Evolutionary conservation across 805 yeast genomes (phyloP), one percentile per base, ranked within the genome.

Genomic region (Pichia scutulata): DNA sequence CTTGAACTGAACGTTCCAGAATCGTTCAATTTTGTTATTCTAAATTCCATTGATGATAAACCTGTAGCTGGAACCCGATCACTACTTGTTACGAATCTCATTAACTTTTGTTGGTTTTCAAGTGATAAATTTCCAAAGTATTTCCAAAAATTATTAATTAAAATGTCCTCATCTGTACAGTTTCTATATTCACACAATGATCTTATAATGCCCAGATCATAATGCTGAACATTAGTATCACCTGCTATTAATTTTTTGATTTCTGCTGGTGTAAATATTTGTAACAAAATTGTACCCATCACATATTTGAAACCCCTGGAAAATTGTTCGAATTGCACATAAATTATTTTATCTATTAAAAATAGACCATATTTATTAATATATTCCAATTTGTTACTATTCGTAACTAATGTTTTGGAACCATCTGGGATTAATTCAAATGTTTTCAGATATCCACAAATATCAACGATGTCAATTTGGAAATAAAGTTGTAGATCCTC

Each of bases 1-100:
- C 84, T 70, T 1, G 76, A 71, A 30, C 70, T 73, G 1, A 54
- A 58, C 7, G 66, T 70, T 14, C 39, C 9, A 14, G 46, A 53
- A 23, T 44, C 50, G 7, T 46, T 50, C 13, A 70, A 59, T 49
- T 77, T 76, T 16, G 84, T 77, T n/a, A 92, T 77, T 53, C 82
- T 82, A 60, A 93, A 83, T 42, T 74, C 73, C 70, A 92, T 69
- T 47, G 85, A 83, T 28, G 86, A 82, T 26, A 89, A 74, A 0
- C 99, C 99, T 0, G 96, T 87, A 0, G 97, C 95, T 0, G 99
- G 98, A 8, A 93, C 74, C 43, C 97, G 71, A 60, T 89, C 96
- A 1, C 95, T 84, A 0, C 98, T 97, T 0, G 97, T 90, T 2
- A 90, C 81, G 64, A 92, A 92, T 19, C 75, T 71, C 39, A 92